A percentile compares a stretch with the other conserved stretches of the same genome.
Evolutionary conservation across 2,329 filamentous ascomycete species (phyloP).

Genomic region (Didymellaceae sp.): DNA sequence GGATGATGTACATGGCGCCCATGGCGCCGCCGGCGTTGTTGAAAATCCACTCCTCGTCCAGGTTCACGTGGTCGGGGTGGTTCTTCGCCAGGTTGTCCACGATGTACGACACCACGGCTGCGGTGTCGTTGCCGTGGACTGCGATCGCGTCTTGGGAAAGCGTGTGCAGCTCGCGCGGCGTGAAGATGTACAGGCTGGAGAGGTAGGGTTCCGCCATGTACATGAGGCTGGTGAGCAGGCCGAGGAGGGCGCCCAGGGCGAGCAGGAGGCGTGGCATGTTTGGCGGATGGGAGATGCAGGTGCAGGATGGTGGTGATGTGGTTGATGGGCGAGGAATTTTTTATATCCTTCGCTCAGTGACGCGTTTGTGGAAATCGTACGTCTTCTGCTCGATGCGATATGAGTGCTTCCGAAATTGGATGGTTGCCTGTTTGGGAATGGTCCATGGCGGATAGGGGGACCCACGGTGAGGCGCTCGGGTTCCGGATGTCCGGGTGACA

Average conservation of each 20-base stretch:
- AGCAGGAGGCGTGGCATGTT: conserved; percentile 29
- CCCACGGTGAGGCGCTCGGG: neutral
- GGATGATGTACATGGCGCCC: conserved; percentile 90
- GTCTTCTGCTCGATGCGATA: neutral
- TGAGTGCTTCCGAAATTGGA: neutral
- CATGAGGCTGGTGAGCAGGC: conserved; percentile 31
- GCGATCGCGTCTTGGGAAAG: conserved; percentile 70
- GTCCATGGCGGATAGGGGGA: neutral
- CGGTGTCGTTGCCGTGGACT: conserved; percentile 77
- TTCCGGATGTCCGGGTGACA: conserved; percentile 1
- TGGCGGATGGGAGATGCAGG: neutral
- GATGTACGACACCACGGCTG: conserved; percentile 71
- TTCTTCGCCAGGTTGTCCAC: conserved; percentile 65
- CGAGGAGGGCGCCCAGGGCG: conserved; percentile 32
- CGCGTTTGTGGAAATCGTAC: conserved; percentile 1
- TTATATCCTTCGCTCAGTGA: neutral
- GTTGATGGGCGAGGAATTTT: neutral
- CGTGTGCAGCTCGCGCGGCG: conserved; percentile 70
- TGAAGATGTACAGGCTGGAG: conserved; percentile 73
- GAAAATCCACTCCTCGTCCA: conserved; percentile 83
- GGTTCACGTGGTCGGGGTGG: conserved; percentile 62
- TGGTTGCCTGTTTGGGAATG: neutral
- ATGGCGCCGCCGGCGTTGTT: conserved; percentile 92
- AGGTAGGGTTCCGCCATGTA: conserved; percentile 40
- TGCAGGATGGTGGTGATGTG: no score